Evolutionary conservation across 768 basidiomycete genomes (phyloP).

Genomic region (Lepiota brunneoincarnata): DNA sequence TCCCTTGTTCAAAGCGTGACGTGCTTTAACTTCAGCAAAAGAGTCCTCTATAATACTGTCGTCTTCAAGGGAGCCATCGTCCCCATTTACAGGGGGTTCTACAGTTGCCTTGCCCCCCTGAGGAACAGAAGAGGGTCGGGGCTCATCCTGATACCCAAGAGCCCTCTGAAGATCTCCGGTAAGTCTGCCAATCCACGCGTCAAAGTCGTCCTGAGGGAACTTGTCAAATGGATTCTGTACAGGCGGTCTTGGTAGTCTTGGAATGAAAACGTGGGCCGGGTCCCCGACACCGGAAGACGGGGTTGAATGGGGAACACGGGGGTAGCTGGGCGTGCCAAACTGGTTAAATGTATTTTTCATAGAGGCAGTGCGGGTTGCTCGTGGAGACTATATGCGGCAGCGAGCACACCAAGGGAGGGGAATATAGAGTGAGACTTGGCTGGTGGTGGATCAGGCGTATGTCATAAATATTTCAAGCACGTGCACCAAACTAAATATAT

Average conservation of each 20-base stretch:
- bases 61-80: constrained; percentile 22
- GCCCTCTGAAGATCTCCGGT: constrained; percentile 56
- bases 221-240: constrained; percentile 73
- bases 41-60: constrained; percentile 47
- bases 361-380: constrained; percentile 19
- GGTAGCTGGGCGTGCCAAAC: constrained; percentile 8
- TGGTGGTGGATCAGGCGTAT: neutral
- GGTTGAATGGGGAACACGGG: constrained; percentile 21
- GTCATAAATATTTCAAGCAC: neutral
- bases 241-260: constrained; percentile 38
- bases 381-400: constrained; percentile 17
- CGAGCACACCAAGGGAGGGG: neutral
- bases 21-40: constrained; percentile 50
- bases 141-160: constrained; percentile 45
- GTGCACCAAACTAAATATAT: neutral
- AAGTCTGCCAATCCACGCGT: constrained; percentile 67
- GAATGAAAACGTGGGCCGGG: constrained; percentile 6
- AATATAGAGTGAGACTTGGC: neutral
- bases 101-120: neutral
- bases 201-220: constrained; percentile 65
- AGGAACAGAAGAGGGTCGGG: neutral
- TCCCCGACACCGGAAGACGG: constrained; percentile 17
- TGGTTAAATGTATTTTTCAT: constrained; percentile 14
- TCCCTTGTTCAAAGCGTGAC: constrained; percentile 45
- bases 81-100: neutral